Base-by-base conservation (phyloP, 2,329 filamentous ascomycete species). In the Cryoendolithus antarcticus region DNA sequence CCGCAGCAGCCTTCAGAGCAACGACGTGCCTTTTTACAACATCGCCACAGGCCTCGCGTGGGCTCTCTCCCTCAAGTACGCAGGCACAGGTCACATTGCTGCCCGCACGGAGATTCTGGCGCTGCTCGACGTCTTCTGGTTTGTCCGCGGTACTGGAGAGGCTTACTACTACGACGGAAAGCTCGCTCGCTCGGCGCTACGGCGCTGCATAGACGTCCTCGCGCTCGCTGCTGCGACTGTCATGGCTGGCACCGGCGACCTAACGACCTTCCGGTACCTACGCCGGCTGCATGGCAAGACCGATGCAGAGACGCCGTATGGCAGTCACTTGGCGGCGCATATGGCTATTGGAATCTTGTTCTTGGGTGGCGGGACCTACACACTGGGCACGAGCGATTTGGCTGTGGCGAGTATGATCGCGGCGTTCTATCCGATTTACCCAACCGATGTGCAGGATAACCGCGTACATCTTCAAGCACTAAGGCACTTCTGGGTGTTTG, bases 401-500 rank as follows among this genome's bases (percentile, higher is more conserved):
- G 88, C 89, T 7, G 78, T 93, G 35, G 89, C 86, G 1, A 77
- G 85, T 9, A 69, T 98, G 5, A 74, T 98, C 6, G 80, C 91
- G 32, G 82, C 91, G 1, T 93, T 98, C 59, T 98, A 98, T 55
- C 91, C 91, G 0, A 72, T 95, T 12, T 95, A 93, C 57, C 91
- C 91, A 0, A 81, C 76, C 7, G 81, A 77, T 24, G 84, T 96
- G 2, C 82, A 93, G 53, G 91, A 98, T 63, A 96, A 96, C 56
- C 82, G 84, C 48, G 86, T 86, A 8, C 91, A 98, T 53, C 71
- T 98, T 4, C 91, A 98, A 64, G 91, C 93, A 3, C 91, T 98
- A 65, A 78, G 93, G 4, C 89, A 98, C 61, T 83, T 98, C 55
- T 98, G 91, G 91, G 89, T 94, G 8, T 71, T 98, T 3, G 91